Percentiles rank a stretch among this genome's conserved stretches.
Conservation (phyloP, 2,329 filamentous ascomycete species). For the Epichloe aotearoae region DNA sequence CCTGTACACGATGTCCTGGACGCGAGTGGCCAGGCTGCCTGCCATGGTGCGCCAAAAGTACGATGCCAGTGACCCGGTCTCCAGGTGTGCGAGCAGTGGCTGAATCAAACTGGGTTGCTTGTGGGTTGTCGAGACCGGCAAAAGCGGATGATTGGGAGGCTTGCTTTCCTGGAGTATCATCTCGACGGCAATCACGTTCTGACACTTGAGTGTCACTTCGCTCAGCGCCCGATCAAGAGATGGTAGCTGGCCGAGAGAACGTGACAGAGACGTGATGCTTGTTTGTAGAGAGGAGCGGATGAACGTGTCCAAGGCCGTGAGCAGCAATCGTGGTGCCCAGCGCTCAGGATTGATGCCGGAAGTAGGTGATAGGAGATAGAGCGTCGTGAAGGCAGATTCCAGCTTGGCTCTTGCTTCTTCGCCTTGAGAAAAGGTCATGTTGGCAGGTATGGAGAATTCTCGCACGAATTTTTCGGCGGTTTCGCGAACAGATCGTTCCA, state of each 20-base stretch:
- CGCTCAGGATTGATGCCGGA: constrained; percentile 37
- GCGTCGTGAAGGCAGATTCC: constrained; percentile 57
- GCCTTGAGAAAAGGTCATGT: constrained; percentile 45
- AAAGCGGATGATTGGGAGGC: constrained; percentile 54
- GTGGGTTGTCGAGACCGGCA: constrained; percentile 29
- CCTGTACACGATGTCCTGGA: constrained; percentile 71
- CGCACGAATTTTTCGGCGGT: constrained; percentile 68
- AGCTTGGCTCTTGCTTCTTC: constrained; percentile 67
- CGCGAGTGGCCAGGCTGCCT: constrained; percentile 57
- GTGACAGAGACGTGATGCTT: constrained; percentile 59
- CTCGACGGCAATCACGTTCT: constrained; percentile 84
- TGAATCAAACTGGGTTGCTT: constrained; percentile 46
- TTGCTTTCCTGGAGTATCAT: constrained; percentile 57
- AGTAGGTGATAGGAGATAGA: constrained; percentile 71
- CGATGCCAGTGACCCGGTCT: constrained; percentile 74
- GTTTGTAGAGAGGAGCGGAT: constrained; percentile 69
- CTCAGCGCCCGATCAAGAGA: constrained; percentile 67
- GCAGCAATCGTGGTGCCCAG: constrained; percentile 55
- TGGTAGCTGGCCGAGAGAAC: constrained; percentile 67
- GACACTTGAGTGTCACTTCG: constrained; percentile 73
- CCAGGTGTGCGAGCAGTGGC: constrained; percentile 62
- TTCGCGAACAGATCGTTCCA: constrained; percentile 60
- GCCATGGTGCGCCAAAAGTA: constrained; percentile 93
- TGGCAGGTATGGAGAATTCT: constrained; percentile 59
- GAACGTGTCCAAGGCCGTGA: constrained; percentile 68